phyloP scores from a whole-genome alignment of 441 rosid species.

The Brassica hybrid region DNA sequence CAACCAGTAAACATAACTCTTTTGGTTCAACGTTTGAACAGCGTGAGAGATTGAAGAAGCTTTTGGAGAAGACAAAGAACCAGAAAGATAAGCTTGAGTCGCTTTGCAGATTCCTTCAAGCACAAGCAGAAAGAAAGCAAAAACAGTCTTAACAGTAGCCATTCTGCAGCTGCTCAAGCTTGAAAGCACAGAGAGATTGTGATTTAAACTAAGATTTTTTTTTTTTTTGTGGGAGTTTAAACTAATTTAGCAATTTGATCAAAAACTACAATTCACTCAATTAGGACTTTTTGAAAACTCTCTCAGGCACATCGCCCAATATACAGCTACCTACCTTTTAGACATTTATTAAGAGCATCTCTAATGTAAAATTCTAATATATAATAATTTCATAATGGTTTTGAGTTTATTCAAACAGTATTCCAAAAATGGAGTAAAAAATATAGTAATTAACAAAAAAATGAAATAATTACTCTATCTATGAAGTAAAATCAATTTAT shows the following conservation, averaged over 20 bases:
- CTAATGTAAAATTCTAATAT: no score
- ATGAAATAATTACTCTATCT: no score
- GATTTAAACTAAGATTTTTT: neutral
- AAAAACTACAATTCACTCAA: neutral
- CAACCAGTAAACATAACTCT: neutral
- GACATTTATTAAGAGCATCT: no score
- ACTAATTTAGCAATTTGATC: constrained; percentile 7
- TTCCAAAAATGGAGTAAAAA: no score
- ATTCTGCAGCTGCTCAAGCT: constrained; percentile 26
- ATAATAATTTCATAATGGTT: no score
- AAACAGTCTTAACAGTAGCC: constrained; percentile 27
- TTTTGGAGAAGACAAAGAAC: constrained; percentile 83
- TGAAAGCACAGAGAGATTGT: constrained; percentile 8
- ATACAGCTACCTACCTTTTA: no score
- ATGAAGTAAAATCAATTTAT: no score
- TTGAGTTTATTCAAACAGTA: no score
- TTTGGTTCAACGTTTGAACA: constrained; percentile 40
- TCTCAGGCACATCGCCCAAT: neutral
- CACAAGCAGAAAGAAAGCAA: constrained; percentile 90
- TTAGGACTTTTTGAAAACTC: neutral
- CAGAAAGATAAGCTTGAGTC: constrained; percentile 94
- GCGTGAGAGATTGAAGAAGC: constrained; percentile 83
- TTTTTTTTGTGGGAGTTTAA: neutral
- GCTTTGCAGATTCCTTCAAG: constrained; percentile 88
- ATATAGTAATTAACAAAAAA: no score